These are phyloP conservation scores for Phaffia rhodozyma DNA, from an alignment of 1,284 basidiomycete genomes.

Conservation along the genomic window DNA sequence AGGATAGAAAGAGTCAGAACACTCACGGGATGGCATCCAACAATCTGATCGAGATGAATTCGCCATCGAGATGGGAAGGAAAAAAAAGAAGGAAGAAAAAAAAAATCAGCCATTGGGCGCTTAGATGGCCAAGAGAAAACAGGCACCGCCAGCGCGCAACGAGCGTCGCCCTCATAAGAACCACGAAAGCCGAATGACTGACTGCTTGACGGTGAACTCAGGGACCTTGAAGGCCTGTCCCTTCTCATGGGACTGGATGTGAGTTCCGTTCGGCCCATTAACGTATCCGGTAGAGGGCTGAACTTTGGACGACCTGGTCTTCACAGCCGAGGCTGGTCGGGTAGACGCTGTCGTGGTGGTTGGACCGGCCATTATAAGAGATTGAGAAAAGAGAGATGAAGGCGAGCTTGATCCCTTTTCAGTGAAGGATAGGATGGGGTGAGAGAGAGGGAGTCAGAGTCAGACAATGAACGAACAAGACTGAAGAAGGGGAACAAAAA, in stretches of 20 bases:
- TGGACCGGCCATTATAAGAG: background rate
- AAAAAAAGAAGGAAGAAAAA: background rate
- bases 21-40: constrained; percentile 11
- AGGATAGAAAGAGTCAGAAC: background rate
- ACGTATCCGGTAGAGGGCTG: background rate
- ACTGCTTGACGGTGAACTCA: constrained; percentile 17
- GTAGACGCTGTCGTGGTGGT: background rate
- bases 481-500: too few species aligned
- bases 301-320: background rate
- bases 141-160: background rate
- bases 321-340: background rate
- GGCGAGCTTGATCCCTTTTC: background rate
- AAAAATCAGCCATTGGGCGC: background rate
- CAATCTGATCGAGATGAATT: constrained; percentile 4
- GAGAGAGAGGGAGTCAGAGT: background rate
- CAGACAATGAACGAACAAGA: too few species aligned
- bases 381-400: background rate
- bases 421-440: background rate
- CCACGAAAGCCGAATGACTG: background rate
- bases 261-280: background rate
- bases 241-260: background rate
- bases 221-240: constrained; percentile 6
- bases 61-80: background rate
- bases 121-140: background rate
- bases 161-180: too few species aligned